A percentile compares a stretch with the other conserved stretches of the same genome.
Evolutionary conservation across 805 yeast species (phyloP).

Genomic region (Trichomonascus vanleenenianus): DNA sequence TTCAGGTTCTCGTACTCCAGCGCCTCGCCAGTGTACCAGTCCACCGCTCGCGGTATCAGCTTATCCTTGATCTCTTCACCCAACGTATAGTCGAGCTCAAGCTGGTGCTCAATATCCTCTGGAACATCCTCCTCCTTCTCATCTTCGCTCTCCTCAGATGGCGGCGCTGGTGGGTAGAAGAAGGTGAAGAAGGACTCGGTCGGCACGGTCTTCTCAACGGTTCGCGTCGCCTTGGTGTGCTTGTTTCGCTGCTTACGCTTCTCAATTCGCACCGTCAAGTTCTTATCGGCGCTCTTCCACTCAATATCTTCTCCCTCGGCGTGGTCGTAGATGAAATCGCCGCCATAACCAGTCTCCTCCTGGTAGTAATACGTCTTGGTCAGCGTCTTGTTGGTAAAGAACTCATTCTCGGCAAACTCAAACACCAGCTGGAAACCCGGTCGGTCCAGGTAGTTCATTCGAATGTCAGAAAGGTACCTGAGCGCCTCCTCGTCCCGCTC

Average conservation of each 20-base stretch:
- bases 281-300: constrained; percentile 74
- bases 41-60: constrained; percentile 91
- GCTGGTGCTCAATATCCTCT: constrained; percentile 69
- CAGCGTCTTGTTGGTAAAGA: constrained; percentile 62
- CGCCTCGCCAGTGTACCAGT: constrained; percentile 98
- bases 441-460: constrained; percentile 62
- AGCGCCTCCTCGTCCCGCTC: constrained; percentile 87
- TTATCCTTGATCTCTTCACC: constrained; percentile 97
- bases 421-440: constrained; percentile 89
- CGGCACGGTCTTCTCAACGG: constrained; percentile 91
- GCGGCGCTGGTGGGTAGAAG: constrained; percentile 86
- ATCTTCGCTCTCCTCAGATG: constrained; percentile 46
- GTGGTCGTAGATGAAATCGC: constrained; percentile 94
- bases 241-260: constrained; percentile 96
- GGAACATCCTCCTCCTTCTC: constrained; percentile 51
- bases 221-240: constrained; percentile 90
- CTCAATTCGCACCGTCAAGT: constrained; percentile 81
- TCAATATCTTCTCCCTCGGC: constrained; percentile 85
- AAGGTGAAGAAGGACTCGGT: constrained; percentile 92
- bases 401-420: constrained; percentile 69
- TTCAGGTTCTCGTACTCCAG: constrained; percentile 61
- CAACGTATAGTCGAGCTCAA: constrained; percentile 87
- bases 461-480: constrained; percentile 56
- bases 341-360: constrained; percentile 87
- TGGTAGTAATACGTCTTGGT: constrained; percentile 89